Percentiles rank a stretch among this genome's conserved stretches.
Conservation (phyloP, 2,329 filamentous ascomycete species). For the Aspergillus melleus region DNA sequence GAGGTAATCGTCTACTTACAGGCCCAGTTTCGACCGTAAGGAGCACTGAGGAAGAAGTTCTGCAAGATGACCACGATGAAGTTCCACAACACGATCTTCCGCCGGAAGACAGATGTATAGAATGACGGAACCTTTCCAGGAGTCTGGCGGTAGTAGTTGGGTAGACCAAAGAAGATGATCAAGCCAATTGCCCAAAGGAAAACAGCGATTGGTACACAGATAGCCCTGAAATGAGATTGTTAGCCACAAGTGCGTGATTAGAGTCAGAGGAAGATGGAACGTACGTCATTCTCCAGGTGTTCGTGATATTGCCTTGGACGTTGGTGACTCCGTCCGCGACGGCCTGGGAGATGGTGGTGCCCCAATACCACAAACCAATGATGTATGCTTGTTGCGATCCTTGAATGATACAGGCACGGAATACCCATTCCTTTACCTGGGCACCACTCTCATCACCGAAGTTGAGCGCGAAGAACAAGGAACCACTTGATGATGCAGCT, state of each 20-base stretch:
- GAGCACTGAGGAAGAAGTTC: slow-evolving; percentile 67
- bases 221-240: slow-evolving; percentile 39
- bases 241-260: slow-evolving; percentile 10
- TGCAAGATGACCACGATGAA: slow-evolving; percentile 64
- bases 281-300: slow-evolving; percentile 48
- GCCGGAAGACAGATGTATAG: slow-evolving; percentile 61
- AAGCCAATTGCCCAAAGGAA: slow-evolving; percentile 59
- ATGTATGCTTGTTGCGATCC: slow-evolving; percentile 68
- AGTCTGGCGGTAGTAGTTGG: slow-evolving; percentile 65
- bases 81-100: slow-evolving; percentile 68
- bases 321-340: slow-evolving; percentile 44
- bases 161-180: slow-evolving; percentile 61
- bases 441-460: slow-evolving; percentile 65
- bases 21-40: slow-evolving; percentile 67
- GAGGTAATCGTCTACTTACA: slow-evolving; percentile 38
- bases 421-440: slow-evolving; percentile 66
- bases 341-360: slow-evolving; percentile 52
- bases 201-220: slow-evolving; percentile 59
- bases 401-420: slow-evolving; percentile 65
- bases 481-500: slow-evolving; percentile 62
- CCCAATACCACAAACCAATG: slow-evolving; percentile 68
- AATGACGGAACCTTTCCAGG: slow-evolving; percentile 66
- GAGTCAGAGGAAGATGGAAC: slow-evolving; percentile 12
- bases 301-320: slow-evolving; percentile 37
- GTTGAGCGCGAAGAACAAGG: slow-evolving; percentile 66